Conservation (phyloP, 1,139 yeast species). For the Kodamaea sp. region DNA sequence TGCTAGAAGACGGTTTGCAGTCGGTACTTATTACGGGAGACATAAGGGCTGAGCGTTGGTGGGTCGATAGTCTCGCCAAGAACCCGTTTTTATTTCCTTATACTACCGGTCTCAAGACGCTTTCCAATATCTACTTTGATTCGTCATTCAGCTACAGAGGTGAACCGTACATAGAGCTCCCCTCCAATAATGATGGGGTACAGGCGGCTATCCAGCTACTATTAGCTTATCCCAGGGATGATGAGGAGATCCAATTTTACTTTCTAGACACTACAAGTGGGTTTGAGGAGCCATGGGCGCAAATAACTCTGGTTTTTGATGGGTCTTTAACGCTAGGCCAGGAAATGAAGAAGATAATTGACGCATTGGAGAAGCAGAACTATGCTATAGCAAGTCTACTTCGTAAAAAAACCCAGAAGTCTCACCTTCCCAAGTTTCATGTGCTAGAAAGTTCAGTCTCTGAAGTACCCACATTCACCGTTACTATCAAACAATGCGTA, state of each 20-base stretch:
- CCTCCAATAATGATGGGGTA: constrained; percentile 46
- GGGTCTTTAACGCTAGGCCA: constrained; percentile 36
- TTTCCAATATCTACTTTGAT: constrained; percentile 57
- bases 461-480: constrained; percentile 8
- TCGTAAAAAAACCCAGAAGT: background rate
- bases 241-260: constrained; percentile 39
- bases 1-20: constrained; percentile 37
- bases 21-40: constrained; percentile 61
- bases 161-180: constrained; percentile 49
- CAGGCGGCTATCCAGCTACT: constrained; percentile 33
- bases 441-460: constrained; percentile 3
- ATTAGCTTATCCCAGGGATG: constrained; percentile 43
- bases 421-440: constrained; percentile 3
- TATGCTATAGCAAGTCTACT: background rate
- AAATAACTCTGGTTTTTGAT: constrained; percentile 32
- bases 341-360: constrained; percentile 23
- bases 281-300: constrained; percentile 57
- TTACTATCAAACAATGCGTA: constrained; percentile 40
- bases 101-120: constrained; percentile 28
- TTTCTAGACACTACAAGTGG: constrained; percentile 50
- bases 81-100: constrained; percentile 49
- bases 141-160: constrained; percentile 55
- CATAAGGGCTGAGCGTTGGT: constrained; percentile 58
- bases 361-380: background rate
- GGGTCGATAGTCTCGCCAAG: constrained; percentile 39